Conservation (phyloP, 169 alveolate species). For the Plasmodium adleri region DNA sequence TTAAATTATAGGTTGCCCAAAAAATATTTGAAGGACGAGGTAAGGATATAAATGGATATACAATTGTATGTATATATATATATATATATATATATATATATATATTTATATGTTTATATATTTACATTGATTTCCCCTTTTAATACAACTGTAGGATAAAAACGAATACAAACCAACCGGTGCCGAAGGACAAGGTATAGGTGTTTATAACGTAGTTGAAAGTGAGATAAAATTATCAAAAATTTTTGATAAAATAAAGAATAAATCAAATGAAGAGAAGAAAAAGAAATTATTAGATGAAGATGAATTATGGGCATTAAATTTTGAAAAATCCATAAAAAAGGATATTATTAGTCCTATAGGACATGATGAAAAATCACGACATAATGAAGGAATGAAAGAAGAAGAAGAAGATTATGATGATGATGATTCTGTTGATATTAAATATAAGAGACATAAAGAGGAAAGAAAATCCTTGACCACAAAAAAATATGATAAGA, state of each 20-base stretch:
- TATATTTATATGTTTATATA: constrained; percentile 11
- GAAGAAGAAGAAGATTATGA: neutral
- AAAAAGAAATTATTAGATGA: constrained; percentile 77
- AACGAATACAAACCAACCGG: constrained; percentile 88
- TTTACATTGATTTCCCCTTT: neutral
- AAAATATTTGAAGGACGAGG: constrained; percentile 34
- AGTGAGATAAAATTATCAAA: constrained; percentile 81
- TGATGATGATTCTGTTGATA: constrained; percentile 13
- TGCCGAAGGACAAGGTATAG: constrained; percentile 91
- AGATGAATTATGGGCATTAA: constrained; percentile 87
- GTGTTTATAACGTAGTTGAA: constrained; percentile 83
- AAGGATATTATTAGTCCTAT: neutral
- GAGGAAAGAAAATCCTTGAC: constrained; percentile 15
- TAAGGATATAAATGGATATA: constrained; percentile 11
- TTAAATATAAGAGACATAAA: constrained; percentile 12
- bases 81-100: neutral
- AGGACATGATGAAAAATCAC: neutral
- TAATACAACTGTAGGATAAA: constrained; percentile 7
- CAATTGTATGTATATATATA: neutral
- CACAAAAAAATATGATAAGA: constrained; percentile 32
- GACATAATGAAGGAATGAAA: neutral
- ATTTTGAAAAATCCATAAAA: constrained; percentile 81
- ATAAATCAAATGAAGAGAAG: constrained; percentile 30
- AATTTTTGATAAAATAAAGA: constrained; percentile 46
- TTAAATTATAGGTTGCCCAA: constrained; percentile 91